Evolutionary conservation across 345 rosid genomes (phyloP).

Genomic region (Sonneratia caseolaris): DNA sequence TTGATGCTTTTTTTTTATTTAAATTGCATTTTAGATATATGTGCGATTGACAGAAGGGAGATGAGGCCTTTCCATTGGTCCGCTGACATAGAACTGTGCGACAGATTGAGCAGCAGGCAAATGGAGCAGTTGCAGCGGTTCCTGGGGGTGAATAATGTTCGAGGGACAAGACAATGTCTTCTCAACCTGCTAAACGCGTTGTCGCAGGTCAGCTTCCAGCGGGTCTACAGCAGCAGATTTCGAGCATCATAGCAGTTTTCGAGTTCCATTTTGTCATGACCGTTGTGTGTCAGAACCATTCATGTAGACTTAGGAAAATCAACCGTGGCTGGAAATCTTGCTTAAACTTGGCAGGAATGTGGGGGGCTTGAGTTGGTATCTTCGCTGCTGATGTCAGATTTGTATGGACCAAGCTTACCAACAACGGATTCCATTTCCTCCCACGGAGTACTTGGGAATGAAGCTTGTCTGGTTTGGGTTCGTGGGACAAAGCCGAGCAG

Average conservation of each 20-base stretch:
- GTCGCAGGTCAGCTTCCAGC: constrained; percentile 65
- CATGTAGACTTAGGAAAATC: constrained; percentile 98
- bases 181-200: constrained; percentile 80
- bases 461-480: constrained; percentile 93
- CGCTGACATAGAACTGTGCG: constrained; percentile 8
- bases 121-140: constrained; percentile 65
- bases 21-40: too few relatives aligned
- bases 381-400: constrained; percentile 63
- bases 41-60: too few relatives aligned
- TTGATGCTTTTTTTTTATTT: too few relatives aligned
- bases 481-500: constrained; percentile 91
- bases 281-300: constrained; percentile 33
- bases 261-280: constrained; percentile 30
- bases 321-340: constrained; percentile 91
- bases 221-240: constrained; percentile 57
- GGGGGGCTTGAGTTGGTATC: constrained; percentile 85
- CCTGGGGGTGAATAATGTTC: constrained; percentile 86
- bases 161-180: constrained; percentile 66
- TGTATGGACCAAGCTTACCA: constrained; percentile 92
- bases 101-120: constrained; percentile 85
- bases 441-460: constrained; percentile 79
- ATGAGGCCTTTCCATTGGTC: neutral
- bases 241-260: constrained; percentile 81
- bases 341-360: constrained; percentile 80
- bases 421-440: constrained; percentile 68